These are phyloP conservation scores for Botrytis byssoidea DNA, from an alignment of 2,329 filamentous ascomycete species.

Conservation along the genomic window DNA sequence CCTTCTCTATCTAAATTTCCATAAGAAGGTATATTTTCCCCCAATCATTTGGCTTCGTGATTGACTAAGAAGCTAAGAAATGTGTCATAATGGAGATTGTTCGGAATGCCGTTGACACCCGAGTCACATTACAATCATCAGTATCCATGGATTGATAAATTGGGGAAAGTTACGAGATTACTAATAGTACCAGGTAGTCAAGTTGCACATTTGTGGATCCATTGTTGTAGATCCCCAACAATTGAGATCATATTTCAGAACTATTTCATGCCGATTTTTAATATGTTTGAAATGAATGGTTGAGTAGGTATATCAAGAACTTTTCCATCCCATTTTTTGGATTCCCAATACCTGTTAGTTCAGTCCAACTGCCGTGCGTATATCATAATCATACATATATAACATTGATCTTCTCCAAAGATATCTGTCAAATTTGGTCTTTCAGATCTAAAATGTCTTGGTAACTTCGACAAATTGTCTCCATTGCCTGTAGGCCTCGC, in stretches of 20 bases:
- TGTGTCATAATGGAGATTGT: not conserved
- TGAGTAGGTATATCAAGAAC: not conserved
- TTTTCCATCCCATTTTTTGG: not conserved
- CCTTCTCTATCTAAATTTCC: not conserved
- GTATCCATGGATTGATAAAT: not conserved
- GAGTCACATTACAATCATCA: not conserved
- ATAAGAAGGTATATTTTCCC: conserved; percentile 9
- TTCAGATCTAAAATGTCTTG: conserved; percentile 30
- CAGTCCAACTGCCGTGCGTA: not conserved
- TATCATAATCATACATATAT: not conserved
- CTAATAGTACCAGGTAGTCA: not conserved
- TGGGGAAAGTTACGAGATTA: not conserved
- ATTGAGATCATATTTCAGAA: not conserved
- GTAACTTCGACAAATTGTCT: conserved; percentile 77
- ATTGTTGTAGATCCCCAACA: not conserved
- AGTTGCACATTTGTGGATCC: conserved; percentile 4
- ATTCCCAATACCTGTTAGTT: not conserved
- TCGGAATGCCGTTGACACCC: conserved; percentile 10
- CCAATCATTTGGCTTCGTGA: not conserved
- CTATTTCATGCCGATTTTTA: not conserved
- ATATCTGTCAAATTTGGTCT: not conserved
- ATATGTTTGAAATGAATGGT: not conserved
- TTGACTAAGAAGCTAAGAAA: not conserved
- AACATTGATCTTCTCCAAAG: not conserved
- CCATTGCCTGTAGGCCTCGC: conserved; percentile 82